phyloP scores from a whole-genome alignment of 2,329 filamentous ascomycete species.

The Pestalotiopsis sp. region DNA sequence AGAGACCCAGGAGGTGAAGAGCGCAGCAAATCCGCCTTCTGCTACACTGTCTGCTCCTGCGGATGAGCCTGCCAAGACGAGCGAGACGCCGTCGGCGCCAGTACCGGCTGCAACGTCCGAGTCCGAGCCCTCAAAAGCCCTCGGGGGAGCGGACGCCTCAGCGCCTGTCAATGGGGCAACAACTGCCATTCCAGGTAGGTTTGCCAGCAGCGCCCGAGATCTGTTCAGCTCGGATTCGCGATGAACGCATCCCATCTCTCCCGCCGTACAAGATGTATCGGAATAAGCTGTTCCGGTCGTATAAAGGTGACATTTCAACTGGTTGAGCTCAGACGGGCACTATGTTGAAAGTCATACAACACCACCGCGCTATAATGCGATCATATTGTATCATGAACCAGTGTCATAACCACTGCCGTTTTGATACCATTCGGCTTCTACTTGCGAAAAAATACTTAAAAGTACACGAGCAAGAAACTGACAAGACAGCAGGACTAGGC shows the following conservation, averaged over 20 bases:
- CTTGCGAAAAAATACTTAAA: neutral
- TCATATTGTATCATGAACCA: too few relatives aligned
- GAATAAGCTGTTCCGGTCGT: neutral
- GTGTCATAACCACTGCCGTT: neutral
- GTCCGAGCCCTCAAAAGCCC: conserved; percentile 4
- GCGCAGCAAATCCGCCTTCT: conserved; percentile 20
- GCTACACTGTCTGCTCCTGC: conserved; percentile 14
- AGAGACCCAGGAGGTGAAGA: conserved; percentile 20
- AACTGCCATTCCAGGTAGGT: neutral
- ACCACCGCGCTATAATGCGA: too few relatives aligned
- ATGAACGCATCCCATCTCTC: neutral
- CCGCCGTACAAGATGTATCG: neutral
- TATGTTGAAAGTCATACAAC: too few relatives aligned
- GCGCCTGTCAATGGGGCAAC: neutral
- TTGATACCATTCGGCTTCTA: neutral
- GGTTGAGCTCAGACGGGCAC: too few relatives aligned
- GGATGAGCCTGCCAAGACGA: conserved; percentile 23
- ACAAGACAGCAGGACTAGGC: neutral
- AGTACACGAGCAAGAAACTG: neutral
- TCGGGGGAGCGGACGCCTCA: neutral
- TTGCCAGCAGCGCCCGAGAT: neutral
- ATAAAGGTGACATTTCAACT: too few relatives aligned
- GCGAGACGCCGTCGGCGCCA: neutral
- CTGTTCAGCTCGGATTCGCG: neutral
- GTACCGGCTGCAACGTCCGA: conserved; percentile 1